phyloP scores from a whole-genome alignment of 805 yeast species.

The Saccharomycopsis fodiens region DNA sequence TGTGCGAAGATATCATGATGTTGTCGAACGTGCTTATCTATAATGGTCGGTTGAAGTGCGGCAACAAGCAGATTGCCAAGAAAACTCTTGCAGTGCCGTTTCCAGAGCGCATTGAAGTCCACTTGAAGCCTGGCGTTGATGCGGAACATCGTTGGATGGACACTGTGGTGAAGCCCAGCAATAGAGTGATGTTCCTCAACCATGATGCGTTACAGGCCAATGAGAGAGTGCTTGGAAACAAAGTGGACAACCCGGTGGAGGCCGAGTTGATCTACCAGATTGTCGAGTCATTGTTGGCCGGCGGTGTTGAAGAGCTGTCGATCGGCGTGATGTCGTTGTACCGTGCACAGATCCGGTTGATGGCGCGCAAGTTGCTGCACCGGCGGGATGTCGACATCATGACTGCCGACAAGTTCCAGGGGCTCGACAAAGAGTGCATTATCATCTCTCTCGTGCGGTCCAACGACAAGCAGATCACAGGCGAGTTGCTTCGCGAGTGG shows the following conservation, averaged over 20 bases:
- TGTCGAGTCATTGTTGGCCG: constrained; percentile 44
- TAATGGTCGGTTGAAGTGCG: constrained; percentile 70
- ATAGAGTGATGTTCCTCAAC: constrained; percentile 68
- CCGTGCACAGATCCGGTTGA: constrained; percentile 63
- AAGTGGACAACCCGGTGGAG: constrained; percentile 67
- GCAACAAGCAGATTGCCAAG: constrained; percentile 52
- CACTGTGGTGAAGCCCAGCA: constrained; percentile 42
- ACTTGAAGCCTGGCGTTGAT: constrained; percentile 21
- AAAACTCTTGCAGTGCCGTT: constrained; percentile 47
- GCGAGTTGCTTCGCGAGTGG: constrained; percentile 81
- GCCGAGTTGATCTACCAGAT: constrained; percentile 56
- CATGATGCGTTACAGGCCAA: constrained; percentile 55
- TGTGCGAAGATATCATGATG: constrained; percentile 84
- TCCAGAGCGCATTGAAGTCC: constrained; percentile 22
- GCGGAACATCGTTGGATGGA: constrained; percentile 43
- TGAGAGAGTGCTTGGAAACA: constrained; percentile 54
- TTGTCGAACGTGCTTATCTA: constrained; percentile 77
- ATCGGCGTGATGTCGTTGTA: constrained; percentile 90
- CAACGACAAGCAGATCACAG: constrained; percentile 56
- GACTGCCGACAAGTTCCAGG: constrained; percentile 95
- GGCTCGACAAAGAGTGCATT: constrained; percentile 88
- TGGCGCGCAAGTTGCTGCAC: constrained; percentile 27
- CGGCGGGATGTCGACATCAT: constrained; percentile 53
- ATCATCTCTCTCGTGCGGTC: constrained; percentile 86
- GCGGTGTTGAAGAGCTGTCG: constrained; percentile 52